Evolutionary conservation across 164 flowering plant species (phyloP).

Genomic region (Stephania yunnanensis): DNA sequence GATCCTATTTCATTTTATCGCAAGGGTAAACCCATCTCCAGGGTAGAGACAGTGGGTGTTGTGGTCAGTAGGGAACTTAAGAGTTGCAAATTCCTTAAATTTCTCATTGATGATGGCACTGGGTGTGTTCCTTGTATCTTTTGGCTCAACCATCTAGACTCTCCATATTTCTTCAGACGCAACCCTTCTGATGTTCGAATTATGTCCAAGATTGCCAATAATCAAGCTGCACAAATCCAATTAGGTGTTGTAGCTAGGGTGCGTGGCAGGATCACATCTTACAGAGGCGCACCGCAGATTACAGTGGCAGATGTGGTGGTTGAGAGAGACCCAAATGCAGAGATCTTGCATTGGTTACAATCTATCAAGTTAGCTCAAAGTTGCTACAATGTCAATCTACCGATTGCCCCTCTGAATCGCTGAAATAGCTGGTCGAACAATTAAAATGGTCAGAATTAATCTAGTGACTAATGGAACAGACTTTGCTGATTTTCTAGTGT

Average conservation of each 20-base stretch:
- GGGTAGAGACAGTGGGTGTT: slow-evolving; percentile 58
- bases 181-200: slow-evolving; percentile 47
- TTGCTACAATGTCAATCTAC: slow-evolving; percentile 10
- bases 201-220: slow-evolving; percentile 34
- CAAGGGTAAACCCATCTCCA: slow-evolving; percentile 29
- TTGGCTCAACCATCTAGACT: slow-evolving; percentile 71
- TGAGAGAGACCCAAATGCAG: slow-evolving; percentile 72
- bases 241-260: slow-evolving; percentile 61
- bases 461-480: neutral
- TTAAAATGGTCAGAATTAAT: neutral
- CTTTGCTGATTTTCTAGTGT: neutral
- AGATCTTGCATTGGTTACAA: slow-evolving; percentile 76
- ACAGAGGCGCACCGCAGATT: slow-evolving; percentile 54
- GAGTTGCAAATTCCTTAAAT: slow-evolving; percentile 51
- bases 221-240: slow-evolving; percentile 27
- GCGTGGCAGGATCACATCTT: slow-evolving; percentile 54
- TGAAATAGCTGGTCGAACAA: neutral
- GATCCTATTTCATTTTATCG: slow-evolving; percentile 22
- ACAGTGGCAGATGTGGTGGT: slow-evolving; percentile 54
- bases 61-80: slow-evolving; percentile 53
- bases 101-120: slow-evolving; percentile 75
- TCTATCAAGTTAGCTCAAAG: slow-evolving; percentile 50
- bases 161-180: slow-evolving; percentile 44
- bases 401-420: neutral
- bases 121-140: slow-evolving; percentile 67